A percentile compares a stretch with the other conserved stretches of the same genome.
These are phyloP conservation scores for Stachybotrys elegans DNA, from an alignment of 2,329 filamentous ascomycete genomes.

Conservation along the genomic window DNA sequence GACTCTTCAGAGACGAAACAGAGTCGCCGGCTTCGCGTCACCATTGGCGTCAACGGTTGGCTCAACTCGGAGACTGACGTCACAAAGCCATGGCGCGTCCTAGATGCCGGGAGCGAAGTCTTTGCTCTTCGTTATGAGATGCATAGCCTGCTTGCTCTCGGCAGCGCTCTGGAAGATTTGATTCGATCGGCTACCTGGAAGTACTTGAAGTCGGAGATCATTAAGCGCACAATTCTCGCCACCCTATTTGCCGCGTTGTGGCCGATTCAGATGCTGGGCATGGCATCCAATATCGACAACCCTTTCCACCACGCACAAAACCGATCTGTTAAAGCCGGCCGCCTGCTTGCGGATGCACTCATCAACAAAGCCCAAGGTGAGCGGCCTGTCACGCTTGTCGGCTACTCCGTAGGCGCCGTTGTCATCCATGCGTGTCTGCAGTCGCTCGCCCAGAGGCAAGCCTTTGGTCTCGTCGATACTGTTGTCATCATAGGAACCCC, in stretches of 20 bases:
- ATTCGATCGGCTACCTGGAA: conserved; percentile 72
- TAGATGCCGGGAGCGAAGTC: conserved; percentile 67
- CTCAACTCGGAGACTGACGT: conserved; percentile 70
- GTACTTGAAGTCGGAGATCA: conserved; percentile 67
- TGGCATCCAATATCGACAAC: conserved; percentile 70
- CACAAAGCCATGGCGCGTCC: conserved; percentile 71
- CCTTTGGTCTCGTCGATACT: conserved; percentile 79
- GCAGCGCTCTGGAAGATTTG: conserved; percentile 65
- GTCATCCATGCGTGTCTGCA: conserved; percentile 80
- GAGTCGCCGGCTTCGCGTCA: conserved; percentile 62
- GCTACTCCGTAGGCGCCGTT: conserved; percentile 75
- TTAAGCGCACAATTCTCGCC: conserved; percentile 66
- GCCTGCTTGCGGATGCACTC: conserved; percentile 74
- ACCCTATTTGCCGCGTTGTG: conserved; percentile 64
- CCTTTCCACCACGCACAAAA: conserved; percentile 74
- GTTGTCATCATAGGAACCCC: conserved; percentile 81
- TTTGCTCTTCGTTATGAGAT: conserved; percentile 85
- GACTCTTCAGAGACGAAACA: no score
- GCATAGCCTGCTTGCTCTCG: conserved; percentile 69
- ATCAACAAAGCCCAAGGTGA: conserved; percentile 80
- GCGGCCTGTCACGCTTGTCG: conserved; percentile 72
- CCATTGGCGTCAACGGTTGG: conserved; percentile 86
- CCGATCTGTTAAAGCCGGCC: conserved; percentile 73
- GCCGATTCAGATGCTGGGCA: conserved; percentile 61
- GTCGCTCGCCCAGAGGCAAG: conserved; percentile 68